Percentiles rank a stretch among this genome's conserved stretches.
Evolutionary conservation across 441 rosid species (phyloP).

Genomic region (Eutrema salsugineum): DNA sequence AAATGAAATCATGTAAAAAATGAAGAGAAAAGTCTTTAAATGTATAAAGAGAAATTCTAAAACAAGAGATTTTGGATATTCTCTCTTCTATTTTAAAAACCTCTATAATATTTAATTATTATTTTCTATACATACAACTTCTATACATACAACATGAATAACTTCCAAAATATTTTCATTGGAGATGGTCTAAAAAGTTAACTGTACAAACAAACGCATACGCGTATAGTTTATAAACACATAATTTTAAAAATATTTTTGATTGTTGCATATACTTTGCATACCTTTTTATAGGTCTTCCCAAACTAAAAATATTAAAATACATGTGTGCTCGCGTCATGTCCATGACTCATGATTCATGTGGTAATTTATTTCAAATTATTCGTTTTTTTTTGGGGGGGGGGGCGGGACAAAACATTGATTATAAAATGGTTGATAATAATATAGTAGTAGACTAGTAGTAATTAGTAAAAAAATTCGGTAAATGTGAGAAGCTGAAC

Average conservation of each 20-base stretch:
- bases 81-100: no score
- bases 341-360: neutral
- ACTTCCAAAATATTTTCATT: no score
- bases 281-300: slow-evolving; percentile 10
- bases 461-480: neutral
- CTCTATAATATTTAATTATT: no score
- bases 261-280: neutral
- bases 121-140: no score
- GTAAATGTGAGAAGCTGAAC: neutral
- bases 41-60: no score
- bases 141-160: no score
- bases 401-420: neutral
- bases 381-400: neutral
- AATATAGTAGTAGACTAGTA: neutral
- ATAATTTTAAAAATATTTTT: neutral
- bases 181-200: no score
- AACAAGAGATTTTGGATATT: no score
- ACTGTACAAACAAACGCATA: no score
- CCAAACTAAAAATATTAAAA: neutral
- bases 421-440: neutral
- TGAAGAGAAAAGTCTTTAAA: no score
- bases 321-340: neutral
- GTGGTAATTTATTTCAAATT: neutral
- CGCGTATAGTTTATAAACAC: no score
- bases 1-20: no score